Conservation (phyloP, 2,329 filamentous ascomycete genomes). For the Fusarium protoensiforme region DNA sequence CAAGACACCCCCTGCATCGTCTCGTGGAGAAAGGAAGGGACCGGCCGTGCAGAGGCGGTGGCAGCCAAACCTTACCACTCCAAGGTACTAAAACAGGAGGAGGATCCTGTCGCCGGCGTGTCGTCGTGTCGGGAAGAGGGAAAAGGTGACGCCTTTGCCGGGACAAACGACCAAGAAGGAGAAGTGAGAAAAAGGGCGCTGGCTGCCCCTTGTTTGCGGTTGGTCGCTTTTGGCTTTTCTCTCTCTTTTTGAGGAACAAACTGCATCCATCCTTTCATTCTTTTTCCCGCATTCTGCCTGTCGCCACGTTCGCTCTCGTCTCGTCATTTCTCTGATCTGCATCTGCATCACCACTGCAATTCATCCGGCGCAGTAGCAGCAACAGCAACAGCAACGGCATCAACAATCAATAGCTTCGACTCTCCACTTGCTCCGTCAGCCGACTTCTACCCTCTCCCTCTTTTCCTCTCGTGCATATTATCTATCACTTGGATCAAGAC, state of each 20-base stretch:
- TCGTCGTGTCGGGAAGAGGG: neutral
- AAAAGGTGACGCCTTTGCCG: slow-evolving; percentile 12
- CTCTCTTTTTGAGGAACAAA: neutral
- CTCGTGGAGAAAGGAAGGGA: slow-evolving; percentile 22
- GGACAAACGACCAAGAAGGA: neutral
- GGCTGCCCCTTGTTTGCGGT: slow-evolving; percentile 2
- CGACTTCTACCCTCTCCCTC: neutral
- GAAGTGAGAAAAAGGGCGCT: slow-evolving; percentile 15
- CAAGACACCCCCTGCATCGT: slow-evolving; percentile 36
- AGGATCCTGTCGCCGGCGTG: neutral
- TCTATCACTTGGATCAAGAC: neutral
- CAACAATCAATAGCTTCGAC: slow-evolving; percentile 14
- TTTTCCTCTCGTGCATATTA: slow-evolving; percentile 20
- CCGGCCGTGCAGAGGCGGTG: slow-evolving; percentile 36
- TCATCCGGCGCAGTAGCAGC: slow-evolving; percentile 5
- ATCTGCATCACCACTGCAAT: neutral
- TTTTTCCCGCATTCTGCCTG: neutral
- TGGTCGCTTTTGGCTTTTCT: neutral
- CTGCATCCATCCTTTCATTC: neutral
- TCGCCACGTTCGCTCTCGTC: neutral
- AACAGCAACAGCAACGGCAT: slow-evolving; percentile 9
- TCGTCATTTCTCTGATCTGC: slow-evolving; percentile 6
- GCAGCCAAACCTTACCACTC: slow-evolving; percentile 15
- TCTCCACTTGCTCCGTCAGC: slow-evolving; percentile 24
- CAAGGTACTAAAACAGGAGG: slow-evolving; percentile 12